phyloP scores from a whole-genome alignment of 176 grass and related monocot species.

The Paspalum vaginatum region DNA sequence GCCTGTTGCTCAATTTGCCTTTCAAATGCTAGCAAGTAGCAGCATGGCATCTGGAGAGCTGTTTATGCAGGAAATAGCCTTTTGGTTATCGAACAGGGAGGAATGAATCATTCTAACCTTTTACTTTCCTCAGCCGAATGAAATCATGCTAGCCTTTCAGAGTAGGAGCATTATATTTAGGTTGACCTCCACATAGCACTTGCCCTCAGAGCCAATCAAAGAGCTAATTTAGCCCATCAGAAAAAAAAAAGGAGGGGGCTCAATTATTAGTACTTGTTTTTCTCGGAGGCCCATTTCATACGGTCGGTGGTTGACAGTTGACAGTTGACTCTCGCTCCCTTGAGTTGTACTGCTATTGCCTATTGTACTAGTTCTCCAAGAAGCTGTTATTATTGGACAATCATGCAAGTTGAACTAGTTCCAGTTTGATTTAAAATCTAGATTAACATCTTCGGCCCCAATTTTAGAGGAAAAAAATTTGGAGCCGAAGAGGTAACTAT shows the following conservation, averaged over 20 bases:
- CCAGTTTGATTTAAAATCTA: background rate
- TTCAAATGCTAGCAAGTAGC: background rate
- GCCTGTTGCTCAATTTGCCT: background rate
- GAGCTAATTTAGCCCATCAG: conserved; percentile 19
- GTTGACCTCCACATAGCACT: conserved; percentile 39
- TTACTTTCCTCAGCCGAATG: background rate
- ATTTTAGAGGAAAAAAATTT: no score
- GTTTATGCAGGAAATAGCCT: background rate
- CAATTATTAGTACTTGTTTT: conserved; percentile 37
- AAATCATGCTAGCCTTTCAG: conserved; percentile 29
- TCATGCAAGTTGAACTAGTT: background rate
- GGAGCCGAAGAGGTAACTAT: no score
- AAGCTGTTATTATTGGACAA: conserved; percentile 5
- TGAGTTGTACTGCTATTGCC: no score
- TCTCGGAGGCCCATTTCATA: conserved; percentile 27
- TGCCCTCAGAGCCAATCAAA: conserved; percentile 28
- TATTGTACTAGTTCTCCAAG: conserved; percentile 13
- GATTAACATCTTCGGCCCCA: background rate
- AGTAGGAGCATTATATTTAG: conserved; percentile 26
- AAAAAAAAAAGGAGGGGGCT: background rate
- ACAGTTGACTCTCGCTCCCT: conserved; percentile 39
- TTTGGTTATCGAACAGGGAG: background rate
- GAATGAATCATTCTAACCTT: background rate
- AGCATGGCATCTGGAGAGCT: conserved; percentile 9
- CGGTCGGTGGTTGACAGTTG: conserved; percentile 43